Base-by-base conservation (phyloP, 352 stramenopile species). In the Pythium sp. region DNA sequence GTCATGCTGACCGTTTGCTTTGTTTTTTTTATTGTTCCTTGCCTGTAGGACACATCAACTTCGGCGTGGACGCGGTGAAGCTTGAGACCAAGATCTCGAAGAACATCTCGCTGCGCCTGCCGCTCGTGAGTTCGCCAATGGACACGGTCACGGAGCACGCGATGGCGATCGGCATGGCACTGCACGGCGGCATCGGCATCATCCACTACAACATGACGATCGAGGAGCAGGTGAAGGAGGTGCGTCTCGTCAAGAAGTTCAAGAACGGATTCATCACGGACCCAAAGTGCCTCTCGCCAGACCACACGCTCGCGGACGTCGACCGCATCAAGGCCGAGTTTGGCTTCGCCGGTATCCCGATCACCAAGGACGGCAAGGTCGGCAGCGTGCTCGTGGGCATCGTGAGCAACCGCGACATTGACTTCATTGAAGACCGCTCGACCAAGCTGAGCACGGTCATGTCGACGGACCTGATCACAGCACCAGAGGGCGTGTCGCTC, bases 201-300 rank as follows among this genome's bases (percentile, higher is more conserved):
- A 99, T 99, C 73, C 98, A 99, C 84, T 99, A 99, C 81, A 99
- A 99, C 91, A 99, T 99, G 87, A 98, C 87, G 32, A 77, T 98
- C 32, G 93, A 99, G 69, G 97, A 99, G 67, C 98, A 99, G 82
- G 97, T 91, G 28, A 94, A 95, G 72, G 90, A 96, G 72, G 92
- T 98, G 78, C 76, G 78, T 38, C 80, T 95, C 24, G 98, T 99
- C 34, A 99, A 99, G 86, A 98, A 98, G 71, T 99, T 98, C 84
- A 99, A 99, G 86, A 99, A 99, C 80, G 98, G 98, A 47, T 99
- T 99, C 85, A 99, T 99, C 80, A 98, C 95, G 32, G 96, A 99
- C 82, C 98, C 98, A 51, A 95, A 99, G 72, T 98, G 91, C 70
- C 83, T 99, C 22, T 98, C 90, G 55, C 97, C 97, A 1, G 86